Evolutionary conservation across 169 alveolate species (phyloP).

Genomic region (Eimeria necatrix): DNA sequence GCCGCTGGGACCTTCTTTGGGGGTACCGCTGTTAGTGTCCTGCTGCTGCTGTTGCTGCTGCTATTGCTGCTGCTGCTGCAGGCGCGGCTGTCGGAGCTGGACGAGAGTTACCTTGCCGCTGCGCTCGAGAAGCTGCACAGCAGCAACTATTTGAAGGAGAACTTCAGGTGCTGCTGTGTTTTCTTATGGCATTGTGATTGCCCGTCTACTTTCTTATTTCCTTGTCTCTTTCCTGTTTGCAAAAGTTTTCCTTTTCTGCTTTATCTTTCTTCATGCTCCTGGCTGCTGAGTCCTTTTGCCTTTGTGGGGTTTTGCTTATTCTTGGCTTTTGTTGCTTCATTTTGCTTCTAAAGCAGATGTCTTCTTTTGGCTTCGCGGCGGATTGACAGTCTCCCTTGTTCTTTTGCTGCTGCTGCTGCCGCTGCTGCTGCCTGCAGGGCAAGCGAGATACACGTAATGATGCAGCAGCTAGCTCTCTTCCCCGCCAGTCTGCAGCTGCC

Average conservation of each 20-base stretch:
- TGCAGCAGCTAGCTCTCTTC: constrained; percentile 55
- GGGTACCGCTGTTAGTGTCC: background rate
- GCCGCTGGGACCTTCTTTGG: background rate
- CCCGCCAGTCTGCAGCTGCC: constrained; percentile 53
- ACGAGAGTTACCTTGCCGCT: background rate
- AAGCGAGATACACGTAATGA: constrained; percentile 68
- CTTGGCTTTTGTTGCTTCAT: background rate
- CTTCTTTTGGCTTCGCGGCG: background rate
- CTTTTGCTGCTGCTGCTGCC: constrained; percentile 1
- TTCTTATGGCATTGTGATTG: background rate
- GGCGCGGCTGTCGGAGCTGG: constrained; percentile 35
- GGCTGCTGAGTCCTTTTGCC: background rate
- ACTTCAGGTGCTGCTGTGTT: background rate
- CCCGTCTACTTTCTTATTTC: background rate
- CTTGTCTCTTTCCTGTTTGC: background rate
- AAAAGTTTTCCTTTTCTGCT: background rate
- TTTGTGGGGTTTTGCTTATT: background rate
- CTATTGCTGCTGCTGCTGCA: constrained; percentile 60
- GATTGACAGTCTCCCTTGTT: too few species aligned
- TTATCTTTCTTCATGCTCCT: background rate
- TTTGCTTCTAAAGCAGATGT: background rate
- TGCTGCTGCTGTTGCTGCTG: background rate
- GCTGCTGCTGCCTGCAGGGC: constrained; percentile 57
- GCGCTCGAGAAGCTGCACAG: constrained; percentile 44
- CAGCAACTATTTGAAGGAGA: constrained; percentile 29